A percentile compares a stretch with the other conserved stretches of the same genome.
Evolutionary conservation across 2,329 filamentous ascomycete genomes (phyloP).

Genomic region (Fusarium sp.): DNA sequence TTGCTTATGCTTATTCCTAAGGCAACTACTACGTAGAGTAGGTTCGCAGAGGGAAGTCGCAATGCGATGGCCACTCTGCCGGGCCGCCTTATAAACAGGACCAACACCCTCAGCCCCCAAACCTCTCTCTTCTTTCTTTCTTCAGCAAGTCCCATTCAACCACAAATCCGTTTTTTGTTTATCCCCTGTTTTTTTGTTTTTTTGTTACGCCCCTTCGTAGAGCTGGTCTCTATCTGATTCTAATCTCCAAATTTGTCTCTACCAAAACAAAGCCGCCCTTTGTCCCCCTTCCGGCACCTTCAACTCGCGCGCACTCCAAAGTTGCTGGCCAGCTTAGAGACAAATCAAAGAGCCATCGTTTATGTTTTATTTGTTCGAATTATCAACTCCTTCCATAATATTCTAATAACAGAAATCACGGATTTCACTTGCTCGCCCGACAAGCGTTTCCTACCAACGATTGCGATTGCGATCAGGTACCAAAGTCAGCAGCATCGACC

Average conservation of each 20-base stretch:
- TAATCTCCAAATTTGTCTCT: constrained; percentile 46
- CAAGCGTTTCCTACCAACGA: constrained; percentile 43
- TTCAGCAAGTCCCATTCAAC: constrained; percentile 73
- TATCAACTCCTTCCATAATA: constrained; percentile 46
- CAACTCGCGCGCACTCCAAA: constrained; percentile 34
- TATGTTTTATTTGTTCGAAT: constrained; percentile 39
- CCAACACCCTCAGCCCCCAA: constrained; percentile 47
- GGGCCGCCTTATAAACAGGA: constrained; percentile 44
- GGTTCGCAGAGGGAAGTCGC: constrained; percentile 2
- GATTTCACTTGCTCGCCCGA: constrained; percentile 66
- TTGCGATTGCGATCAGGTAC: constrained; percentile 17
- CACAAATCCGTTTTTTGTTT: constrained; percentile 63
- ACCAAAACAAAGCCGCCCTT: constrained; percentile 15
- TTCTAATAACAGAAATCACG: constrained; percentile 59
- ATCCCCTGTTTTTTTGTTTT: constrained; percentile 52
- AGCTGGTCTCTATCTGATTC: constrained; percentile 65
- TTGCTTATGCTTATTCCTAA: constrained; percentile 13
- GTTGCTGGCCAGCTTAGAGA: constrained; percentile 57
- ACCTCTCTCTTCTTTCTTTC: constrained; percentile 55
- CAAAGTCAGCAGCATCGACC: constrained; percentile 45
- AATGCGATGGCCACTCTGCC: constrained; percentile 24
- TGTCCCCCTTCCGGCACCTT: constrained; percentile 12
- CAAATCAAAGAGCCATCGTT: constrained; percentile 28
- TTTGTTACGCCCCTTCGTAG: constrained; percentile 52
- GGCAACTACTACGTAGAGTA: constrained; percentile 10